Base-by-base conservation (phyloP, 176 grass and related monocot genomes). In the Phoenix roebelenii region DNA sequence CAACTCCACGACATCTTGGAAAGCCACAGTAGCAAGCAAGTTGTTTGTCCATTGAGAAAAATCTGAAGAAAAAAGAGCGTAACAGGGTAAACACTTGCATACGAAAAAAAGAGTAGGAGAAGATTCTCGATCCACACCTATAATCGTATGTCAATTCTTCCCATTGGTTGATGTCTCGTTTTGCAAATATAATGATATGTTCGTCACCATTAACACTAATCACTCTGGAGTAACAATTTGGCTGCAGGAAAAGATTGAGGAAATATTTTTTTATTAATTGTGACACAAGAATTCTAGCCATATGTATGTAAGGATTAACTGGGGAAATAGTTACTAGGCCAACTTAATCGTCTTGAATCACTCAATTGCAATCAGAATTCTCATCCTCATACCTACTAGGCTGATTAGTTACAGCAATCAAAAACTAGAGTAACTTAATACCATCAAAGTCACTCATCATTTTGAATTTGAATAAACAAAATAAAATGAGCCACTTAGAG, bases 91-190 rank as follows among this genome's bases (percentile, higher is more conserved):
- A 44, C 10, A 14, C n/a, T 26, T 5, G 55, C 28, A 71, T 50
- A 39, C 52, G 59, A 56, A 22, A 22, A 68, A 5, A 16, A 74
- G 70, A 15, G 58, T 67, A 66, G 28, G 26, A 25, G 50, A n/a
- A 57, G 61, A 63, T 25, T 30, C 7, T 39, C 16, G 49, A 70
- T 44, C 35, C 35, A 44, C 23, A 98, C 93, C 93, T 92, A 64
- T 98, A 98, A 61, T 98, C 93, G 35, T 98, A 98, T 59, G 93
- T 83, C 75, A 98, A 68, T 70, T 98, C 93, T 83, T 98, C 93
- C 93, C 87, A 98, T 75, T 81, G 84, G 66, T 83, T 80, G 63
- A 98, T 92, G 60, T 98, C 87, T 16, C 93, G 76, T 61, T 98
- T 98, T 25, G 93, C 87, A 72, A 98, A 98, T 85, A 98, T 98